phyloP scores from a whole-genome alignment of 2,329 filamentous ascomycete species.

The Phaeosphaeriaceae sp. region DNA sequence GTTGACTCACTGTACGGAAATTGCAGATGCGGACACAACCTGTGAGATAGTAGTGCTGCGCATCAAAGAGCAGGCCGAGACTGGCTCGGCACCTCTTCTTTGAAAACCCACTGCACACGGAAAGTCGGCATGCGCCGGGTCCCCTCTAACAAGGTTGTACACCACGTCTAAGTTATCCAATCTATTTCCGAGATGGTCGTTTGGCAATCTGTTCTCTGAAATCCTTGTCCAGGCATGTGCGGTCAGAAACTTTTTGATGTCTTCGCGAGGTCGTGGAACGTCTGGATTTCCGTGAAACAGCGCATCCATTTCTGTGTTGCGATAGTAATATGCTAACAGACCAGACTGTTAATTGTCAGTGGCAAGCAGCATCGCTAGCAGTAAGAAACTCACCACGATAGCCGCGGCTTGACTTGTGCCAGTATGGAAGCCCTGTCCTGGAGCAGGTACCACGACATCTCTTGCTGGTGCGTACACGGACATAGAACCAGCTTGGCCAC shows the following conservation, averaged over 20 bases:
- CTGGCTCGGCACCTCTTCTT: neutral
- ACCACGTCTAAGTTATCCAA: neutral
- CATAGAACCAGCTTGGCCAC: neutral
- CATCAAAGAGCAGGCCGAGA: neutral
- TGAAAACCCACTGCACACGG: neutral
- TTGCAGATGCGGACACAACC: neutral
- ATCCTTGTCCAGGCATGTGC: constrained; percentile 2
- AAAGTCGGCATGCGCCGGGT: neutral
- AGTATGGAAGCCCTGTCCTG: neutral
- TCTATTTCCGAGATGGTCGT: too few species aligned
- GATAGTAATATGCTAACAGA: neutral
- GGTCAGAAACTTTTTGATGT: constrained; percentile 1
- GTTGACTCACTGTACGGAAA: neutral
- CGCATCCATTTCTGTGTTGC: neutral
- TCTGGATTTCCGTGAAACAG: neutral
- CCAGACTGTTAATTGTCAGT: neutral
- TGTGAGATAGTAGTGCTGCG: neutral
- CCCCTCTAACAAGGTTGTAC: constrained; percentile 1
- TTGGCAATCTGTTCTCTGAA: neutral
- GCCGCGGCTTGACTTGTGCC: constrained; percentile 5
- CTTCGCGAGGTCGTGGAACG: neutral
- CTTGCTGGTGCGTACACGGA: neutral
- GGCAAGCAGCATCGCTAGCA: neutral
- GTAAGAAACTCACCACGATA: neutral
- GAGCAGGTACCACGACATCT: neutral